Evolutionary conservation across 2,329 filamentous ascomycete species (phyloP).

Genomic region (Aspergillus tubingensis): DNA sequence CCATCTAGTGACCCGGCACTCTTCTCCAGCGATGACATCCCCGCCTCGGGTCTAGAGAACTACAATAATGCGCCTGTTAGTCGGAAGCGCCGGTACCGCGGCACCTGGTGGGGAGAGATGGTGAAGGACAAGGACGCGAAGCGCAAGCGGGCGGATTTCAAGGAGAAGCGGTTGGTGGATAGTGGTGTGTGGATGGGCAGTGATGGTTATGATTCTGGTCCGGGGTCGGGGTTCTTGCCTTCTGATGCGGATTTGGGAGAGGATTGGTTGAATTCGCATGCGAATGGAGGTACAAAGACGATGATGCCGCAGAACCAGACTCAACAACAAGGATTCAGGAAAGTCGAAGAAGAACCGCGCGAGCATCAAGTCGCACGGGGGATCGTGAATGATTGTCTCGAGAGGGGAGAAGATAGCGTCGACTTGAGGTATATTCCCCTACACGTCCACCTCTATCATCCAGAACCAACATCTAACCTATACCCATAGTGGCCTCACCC

Average conservation of each 20-base stretch:
- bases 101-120: constrained; percentile 50
- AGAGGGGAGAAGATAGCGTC: constrained; percentile 46
- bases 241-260: constrained; percentile 42
- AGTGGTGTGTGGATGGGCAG: constrained; percentile 53
- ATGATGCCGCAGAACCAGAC: not conserved
- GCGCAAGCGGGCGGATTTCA: constrained; percentile 45
- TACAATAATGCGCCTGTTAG: constrained; percentile 36
- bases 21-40: constrained; percentile 51
- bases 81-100: constrained; percentile 45
- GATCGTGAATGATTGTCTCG: constrained; percentile 45
- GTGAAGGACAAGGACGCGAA: constrained; percentile 38
- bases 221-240: constrained; percentile 31
- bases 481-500: constrained; percentile 34
- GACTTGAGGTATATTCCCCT: constrained; percentile 44
- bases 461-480: constrained; percentile 1
- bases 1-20: constrained; percentile 49
- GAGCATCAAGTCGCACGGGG: constrained; percentile 40
- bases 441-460: not conserved
- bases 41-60: constrained; percentile 48
- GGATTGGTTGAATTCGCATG: constrained; percentile 37
- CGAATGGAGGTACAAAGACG: not conserved
- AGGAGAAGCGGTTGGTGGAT: constrained; percentile 47
- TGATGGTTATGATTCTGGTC: constrained; percentile 32
- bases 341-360: constrained; percentile 34
- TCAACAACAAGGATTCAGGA: constrained; percentile 24